Evolutionary conservation across 202 grass and related monocot genomes (phyloP).

Genomic region (Carex arenaria): DNA sequence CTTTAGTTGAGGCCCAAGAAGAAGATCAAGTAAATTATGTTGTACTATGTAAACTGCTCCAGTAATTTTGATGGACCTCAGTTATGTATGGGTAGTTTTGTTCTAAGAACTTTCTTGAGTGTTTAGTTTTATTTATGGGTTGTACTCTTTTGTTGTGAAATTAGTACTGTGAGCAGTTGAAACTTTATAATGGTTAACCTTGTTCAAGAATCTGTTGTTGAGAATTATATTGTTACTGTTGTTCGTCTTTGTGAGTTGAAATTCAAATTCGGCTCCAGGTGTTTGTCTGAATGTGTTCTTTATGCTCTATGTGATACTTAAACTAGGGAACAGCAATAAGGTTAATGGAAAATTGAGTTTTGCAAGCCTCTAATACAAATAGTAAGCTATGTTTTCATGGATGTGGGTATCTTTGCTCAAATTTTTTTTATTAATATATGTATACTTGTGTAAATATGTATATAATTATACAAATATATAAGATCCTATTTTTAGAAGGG

Average conservation of each 20-base stretch:
- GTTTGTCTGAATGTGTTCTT: background rate
- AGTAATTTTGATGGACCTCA: constrained; percentile 13
- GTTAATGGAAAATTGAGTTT: no score
- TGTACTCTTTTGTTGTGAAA: constrained; percentile 11
- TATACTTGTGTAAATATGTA: no score
- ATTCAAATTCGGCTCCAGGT: background rate
- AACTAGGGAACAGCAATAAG: background rate
- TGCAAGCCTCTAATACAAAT: no score
- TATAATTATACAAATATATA: no score
- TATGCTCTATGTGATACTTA: background rate
- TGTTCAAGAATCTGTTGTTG: background rate
- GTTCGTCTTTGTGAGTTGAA: background rate
- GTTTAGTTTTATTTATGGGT: constrained; percentile 4
- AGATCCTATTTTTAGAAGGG: no score
- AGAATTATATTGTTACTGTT: background rate
- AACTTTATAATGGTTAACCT: background rate
- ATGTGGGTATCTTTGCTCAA: no score
- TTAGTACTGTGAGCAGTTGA: constrained; percentile 3
- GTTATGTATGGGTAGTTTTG: constrained; percentile 18
- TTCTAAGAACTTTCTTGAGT: background rate
- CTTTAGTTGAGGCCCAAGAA: constrained; percentile 66
- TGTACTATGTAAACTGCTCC: background rate
- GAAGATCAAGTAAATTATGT: constrained; percentile 35
- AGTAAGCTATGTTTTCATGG: no score
- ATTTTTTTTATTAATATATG: no score